phyloP scores from a whole-genome alignment of 129 eudicot genomes.

The Daucus carota region DNA sequence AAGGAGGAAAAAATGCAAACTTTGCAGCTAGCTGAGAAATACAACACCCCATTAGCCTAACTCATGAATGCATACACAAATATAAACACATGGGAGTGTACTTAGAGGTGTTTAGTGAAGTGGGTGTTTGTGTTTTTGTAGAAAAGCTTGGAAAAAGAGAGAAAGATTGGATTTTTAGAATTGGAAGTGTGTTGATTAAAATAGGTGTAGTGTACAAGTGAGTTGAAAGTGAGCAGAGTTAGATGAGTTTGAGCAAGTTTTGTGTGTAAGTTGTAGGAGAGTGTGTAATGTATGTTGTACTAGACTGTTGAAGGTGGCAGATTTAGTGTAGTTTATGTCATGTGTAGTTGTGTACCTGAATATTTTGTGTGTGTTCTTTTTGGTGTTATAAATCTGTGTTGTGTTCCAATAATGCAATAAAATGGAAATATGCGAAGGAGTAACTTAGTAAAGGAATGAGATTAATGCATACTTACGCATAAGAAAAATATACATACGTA shows the following conservation, averaged over 20 bases:
- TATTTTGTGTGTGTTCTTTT: neutral
- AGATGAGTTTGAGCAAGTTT: neutral
- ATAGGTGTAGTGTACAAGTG: conserved; percentile 3
- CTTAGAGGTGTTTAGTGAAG: neutral
- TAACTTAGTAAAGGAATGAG: too few species aligned
- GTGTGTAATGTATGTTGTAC: neutral
- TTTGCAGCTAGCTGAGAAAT: conserved; percentile 53
- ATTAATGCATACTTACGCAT: too few species aligned
- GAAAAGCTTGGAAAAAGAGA: neutral
- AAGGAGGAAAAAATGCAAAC: conserved; percentile 63
- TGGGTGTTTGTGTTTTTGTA: neutral
- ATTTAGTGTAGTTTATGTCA: neutral
- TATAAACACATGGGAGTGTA: neutral
- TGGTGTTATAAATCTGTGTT: too few species aligned
- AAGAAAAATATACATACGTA: too few species aligned
- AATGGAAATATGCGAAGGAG: too few species aligned
- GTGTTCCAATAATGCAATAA: too few species aligned
- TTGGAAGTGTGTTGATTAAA: neutral
- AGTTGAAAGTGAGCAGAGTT: neutral
- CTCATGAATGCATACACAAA: conserved; percentile 37
- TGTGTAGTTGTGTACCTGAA: neutral
- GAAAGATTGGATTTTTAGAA: neutral
- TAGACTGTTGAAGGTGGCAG: conserved; percentile 12
- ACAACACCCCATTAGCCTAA: conserved; percentile 48
- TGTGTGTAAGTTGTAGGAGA: neutral